Evolutionary conservation across 352 stramenopile genomes (phyloP), one percentile per base, ranked within the genome.

Genomic region (Globisporangium megalacanthum): DNA sequence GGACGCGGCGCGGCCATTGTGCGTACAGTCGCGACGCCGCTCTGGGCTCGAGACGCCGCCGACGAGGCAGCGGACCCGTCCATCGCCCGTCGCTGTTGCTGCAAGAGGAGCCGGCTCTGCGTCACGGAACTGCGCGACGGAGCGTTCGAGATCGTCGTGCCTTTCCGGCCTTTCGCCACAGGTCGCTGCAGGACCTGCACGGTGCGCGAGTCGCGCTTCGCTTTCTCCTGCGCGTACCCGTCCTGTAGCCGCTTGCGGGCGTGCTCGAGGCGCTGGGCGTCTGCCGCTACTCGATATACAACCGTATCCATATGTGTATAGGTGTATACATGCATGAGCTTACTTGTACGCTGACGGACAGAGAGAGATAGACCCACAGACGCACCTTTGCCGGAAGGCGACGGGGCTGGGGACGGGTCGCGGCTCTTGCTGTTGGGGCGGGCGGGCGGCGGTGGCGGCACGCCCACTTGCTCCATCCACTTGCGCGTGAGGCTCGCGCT

Each of bases 401-500:
- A 56, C 4, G 55, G 17, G 8, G 42, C 22, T 31, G 56, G 45
- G 14, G 49, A 33, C 13, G 50, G 50, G 17, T 55, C 50, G 31
- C 49, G 29, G 8, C 56, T 37, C 45, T 42, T 51, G 39, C 31
- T 37, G 48, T 13, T 25, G 48, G 45, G 46, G 53, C 52, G 37
- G 31, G 49, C 33, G 50, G 35, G 52, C 39, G 46, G 52, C 54
- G 20, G 47, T 7, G 42, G 20, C 42, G 46, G 58, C 13, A 95
- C 59, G 17, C 84, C 85, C 41, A 95, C 75, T 45, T 90, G 62
- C 29, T 57, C 54, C 71, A 88, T 91, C 85, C 85, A 95, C 61
- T 90, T 91, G 58, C 89, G 81, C 17, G 77, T 93, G 56, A 95
- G 70, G n/a, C 66, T 90, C 15, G 71, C 62, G 49, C 81, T 92